Conservation (phyloP, 2,329 filamentous ascomycete genomes). For the Fusarium robinianum region DNA sequence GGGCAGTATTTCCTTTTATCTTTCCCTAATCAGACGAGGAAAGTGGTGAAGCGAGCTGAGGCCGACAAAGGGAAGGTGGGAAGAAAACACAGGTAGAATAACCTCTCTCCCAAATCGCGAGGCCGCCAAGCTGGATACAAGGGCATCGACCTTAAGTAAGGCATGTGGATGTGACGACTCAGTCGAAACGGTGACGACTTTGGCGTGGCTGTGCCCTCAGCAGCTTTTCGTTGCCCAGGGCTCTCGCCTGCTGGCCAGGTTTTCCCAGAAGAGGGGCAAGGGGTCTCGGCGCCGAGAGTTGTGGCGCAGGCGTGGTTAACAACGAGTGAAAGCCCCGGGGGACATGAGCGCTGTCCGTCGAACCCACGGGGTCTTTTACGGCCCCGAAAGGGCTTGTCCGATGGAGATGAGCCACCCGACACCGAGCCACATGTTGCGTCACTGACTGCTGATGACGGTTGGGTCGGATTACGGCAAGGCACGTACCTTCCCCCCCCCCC, state of each 20-base stretch:
- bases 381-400: neutral
- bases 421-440: constrained; percentile 19
- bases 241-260: constrained; percentile 4
- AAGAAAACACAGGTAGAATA: constrained; percentile 19
- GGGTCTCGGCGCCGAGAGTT: constrained; percentile 18
- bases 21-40: constrained; percentile 5
- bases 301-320: constrained; percentile 12
- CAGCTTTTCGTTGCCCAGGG: constrained; percentile 27
- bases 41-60: constrained; percentile 10
- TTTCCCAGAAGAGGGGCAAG: constrained; percentile 15
- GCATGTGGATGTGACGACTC: constrained; percentile 19
- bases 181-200: constrained; percentile 40
- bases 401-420: constrained; percentile 13
- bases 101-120: constrained; percentile 32
- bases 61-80: constrained; percentile 2
- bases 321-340: no score
- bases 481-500: no score
- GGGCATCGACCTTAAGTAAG: constrained; percentile 35
- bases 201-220: constrained; percentile 34
- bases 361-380: constrained; percentile 1
- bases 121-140: constrained; percentile 35
- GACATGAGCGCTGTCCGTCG: no score
- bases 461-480: no score
- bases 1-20: constrained; percentile 19
- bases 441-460: constrained; percentile 6